Base-by-base conservation (phyloP, 2,329 filamentous ascomycete genomes). In the Aspergillus aculeatinus region DNA sequence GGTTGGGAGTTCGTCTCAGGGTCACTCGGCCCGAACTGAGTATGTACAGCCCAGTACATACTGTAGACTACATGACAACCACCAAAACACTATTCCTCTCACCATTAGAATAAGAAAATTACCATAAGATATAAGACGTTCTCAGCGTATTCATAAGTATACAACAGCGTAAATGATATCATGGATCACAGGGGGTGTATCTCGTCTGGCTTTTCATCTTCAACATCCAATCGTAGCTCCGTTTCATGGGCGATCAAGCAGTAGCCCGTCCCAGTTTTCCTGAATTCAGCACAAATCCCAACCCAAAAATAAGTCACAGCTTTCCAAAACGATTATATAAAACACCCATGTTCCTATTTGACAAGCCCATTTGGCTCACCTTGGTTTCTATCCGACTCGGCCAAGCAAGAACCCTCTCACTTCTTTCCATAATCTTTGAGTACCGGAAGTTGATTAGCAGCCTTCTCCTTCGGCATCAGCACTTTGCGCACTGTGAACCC, bases 401-500 rank as follows among this genome's bases (percentile, higher is more conserved):
- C 21, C 6, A 29, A 31, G 39, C 52, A 50, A 42, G 5, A 10
- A 27, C 14, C 27, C 5, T 11, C 31, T 50, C 39, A 59, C 42
- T 60, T 60, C 52, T 65, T 63, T 57, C 64, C 55, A 48, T 51
- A 56, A 21, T 65, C 63, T 48, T 68, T 68, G 35, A 60, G 65
- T 21, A 57, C 58, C 11, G 70, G 70, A 61, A 65, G 55, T 44
- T 70, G 69, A 55, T 74, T 74, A 12, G 60, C 57, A 7, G 62
- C 60, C 23, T 55, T 65, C 49, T 68, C 65, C 62, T 73, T 75
- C 44, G 70, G 61, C 58, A 71, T 69, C 52, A 75, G 65, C 10
- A 74, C 75, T 60, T 76, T 73, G 55, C 75, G 73, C 33, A 80
- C 72, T 5, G 71, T 58, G 57, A 81, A 80, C 3, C 71, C 72